Conservation (phyloP, 495 filamentous ascomycete species). For the Aspergillus ellipticus region DNA sequence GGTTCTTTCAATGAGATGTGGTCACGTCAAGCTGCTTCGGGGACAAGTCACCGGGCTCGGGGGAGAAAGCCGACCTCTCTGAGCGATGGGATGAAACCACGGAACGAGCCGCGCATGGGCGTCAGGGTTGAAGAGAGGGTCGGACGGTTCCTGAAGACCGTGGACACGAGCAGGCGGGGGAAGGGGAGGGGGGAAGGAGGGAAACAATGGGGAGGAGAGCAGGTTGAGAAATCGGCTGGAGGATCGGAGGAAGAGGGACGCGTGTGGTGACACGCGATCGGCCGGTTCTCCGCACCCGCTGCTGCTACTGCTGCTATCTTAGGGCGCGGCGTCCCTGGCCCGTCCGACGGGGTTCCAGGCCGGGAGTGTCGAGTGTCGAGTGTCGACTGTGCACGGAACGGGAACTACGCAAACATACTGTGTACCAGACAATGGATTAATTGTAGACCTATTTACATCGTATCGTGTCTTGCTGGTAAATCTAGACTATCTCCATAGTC, state of each 20-base stretch:
- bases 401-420: no score
- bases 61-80: background rate
- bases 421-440: no score
- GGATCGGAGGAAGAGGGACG: background rate
- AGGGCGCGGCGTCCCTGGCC: background rate
- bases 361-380: no score
- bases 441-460: no score
- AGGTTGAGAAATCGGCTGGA: background rate
- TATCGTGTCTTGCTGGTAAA: background rate
- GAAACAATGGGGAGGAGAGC: background rate
- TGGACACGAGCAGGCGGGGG: background rate
- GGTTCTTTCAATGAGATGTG: background rate
- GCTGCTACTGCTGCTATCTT: background rate
- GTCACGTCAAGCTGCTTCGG: background rate
- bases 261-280: constrained; percentile 13
- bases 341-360: no score
- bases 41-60: background rate
- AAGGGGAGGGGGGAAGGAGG: background rate
- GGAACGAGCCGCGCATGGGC: background rate
- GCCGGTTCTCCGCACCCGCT: constrained; percentile 11
- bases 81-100: background rate
- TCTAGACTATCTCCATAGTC: no score
- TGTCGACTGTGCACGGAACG: no score
- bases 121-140: background rate
- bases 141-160: background rate